Percentiles rank a stretch among this genome's conserved stretches.
These are phyloP conservation scores for Ophiostoma novo-ulmi DNA, from an alignment of 2,329 filamentous ascomycete species.

Conservation along the genomic window DNA sequence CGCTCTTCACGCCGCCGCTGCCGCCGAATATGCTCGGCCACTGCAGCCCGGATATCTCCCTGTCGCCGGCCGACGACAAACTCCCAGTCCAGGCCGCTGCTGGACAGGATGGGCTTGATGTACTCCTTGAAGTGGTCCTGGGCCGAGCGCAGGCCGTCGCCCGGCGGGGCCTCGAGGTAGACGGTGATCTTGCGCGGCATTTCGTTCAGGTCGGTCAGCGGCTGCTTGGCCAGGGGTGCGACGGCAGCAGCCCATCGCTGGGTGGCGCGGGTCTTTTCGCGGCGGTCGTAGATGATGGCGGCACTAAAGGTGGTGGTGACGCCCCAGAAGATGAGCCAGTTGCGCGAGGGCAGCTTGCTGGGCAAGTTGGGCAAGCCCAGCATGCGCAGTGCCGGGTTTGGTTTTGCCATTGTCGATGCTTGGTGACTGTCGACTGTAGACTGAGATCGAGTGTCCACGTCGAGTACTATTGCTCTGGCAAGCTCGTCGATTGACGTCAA, in stretches of 20 bases:
- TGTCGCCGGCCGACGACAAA: slow-evolving; percentile 87
- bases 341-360: slow-evolving; percentile 81
- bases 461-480: not conserved
- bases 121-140: slow-evolving; percentile 96
- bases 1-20: slow-evolving; percentile 52
- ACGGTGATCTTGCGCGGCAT: slow-evolving; percentile 81
- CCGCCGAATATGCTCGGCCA: slow-evolving; percentile 81
- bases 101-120: slow-evolving; percentile 84
- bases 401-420: slow-evolving; percentile 8
- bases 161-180: slow-evolving; percentile 79
- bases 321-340: slow-evolving; percentile 94
- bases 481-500: slow-evolving; percentile 4
- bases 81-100: slow-evolving; percentile 90
- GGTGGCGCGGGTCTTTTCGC: slow-evolving; percentile 79
- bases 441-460: not conserved
- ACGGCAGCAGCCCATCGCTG: slow-evolving; percentile 83
- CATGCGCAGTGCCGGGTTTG: slow-evolving; percentile 69
- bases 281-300: slow-evolving; percentile 85
- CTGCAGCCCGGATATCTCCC: slow-evolving; percentile 82
- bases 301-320: slow-evolving; percentile 71
- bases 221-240: slow-evolving; percentile 73
- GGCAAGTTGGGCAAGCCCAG: slow-evolving; percentile 82
- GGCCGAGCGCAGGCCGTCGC: slow-evolving; percentile 75
- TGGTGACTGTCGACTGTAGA: not conserved
- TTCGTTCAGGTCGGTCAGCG: slow-evolving; percentile 60